Conservation (phyloP, 179 eudicot species). For the Actinidia arguta region DNA sequence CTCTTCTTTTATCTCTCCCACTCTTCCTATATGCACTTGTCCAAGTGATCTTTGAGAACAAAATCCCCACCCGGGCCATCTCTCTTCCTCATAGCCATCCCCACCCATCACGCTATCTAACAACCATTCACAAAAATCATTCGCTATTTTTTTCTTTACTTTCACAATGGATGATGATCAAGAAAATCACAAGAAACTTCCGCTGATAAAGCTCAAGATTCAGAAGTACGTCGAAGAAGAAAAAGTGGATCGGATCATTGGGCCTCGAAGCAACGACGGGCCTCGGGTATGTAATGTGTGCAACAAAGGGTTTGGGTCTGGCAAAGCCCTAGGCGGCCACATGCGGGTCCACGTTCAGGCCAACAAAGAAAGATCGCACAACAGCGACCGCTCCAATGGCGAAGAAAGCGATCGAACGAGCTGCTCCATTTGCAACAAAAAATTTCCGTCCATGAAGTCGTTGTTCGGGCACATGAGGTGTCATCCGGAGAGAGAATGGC, state of each 20-base stretch:
- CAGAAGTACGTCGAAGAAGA: not conserved
- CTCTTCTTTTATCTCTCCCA: not conserved
- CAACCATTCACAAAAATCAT: not conserved
- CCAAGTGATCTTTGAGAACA: too few species aligned
- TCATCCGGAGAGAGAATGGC: conserved; percentile 62
- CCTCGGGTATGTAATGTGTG: conserved; percentile 37
- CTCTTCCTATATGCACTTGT: not conserved
- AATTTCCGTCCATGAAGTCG: conserved; percentile 49
- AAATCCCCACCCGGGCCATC: too few species aligned
- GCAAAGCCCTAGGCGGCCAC: conserved; percentile 58
- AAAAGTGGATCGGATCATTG: not conserved
- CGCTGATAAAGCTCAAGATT: not conserved
- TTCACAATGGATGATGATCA: too few species aligned
- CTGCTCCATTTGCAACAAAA: conserved; percentile 47
- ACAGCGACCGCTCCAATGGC: not conserved
- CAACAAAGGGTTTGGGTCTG: conserved; percentile 37
- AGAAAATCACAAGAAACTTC: too few species aligned
- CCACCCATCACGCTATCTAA: not conserved
- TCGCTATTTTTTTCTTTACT: too few species aligned
- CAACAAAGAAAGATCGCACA: not conserved
- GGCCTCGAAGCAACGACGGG: not conserved
- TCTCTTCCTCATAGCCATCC: too few species aligned
- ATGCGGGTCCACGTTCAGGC: conserved; percentile 48
- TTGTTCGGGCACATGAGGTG: conserved; percentile 86
- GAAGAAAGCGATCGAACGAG: conserved; percentile 3